Base-by-base conservation (phyloP, 2,329 filamentous ascomycete species). In the Clonostachys chloroleuca region DNA sequence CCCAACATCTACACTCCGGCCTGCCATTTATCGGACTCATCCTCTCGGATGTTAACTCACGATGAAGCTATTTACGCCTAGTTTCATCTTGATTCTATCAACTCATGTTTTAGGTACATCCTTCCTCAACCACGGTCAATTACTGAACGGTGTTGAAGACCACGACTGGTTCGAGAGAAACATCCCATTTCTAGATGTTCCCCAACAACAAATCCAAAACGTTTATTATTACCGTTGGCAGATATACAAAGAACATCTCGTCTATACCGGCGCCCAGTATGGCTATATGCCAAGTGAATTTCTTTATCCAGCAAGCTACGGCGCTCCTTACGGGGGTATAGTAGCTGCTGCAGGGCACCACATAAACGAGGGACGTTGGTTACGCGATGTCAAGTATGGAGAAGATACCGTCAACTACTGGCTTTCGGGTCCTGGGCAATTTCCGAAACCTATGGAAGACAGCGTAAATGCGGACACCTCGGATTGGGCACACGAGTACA, bases 201-300 rank as follows among this genome's bases (percentile, higher is more conserved):
- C 24, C 8, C 24, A 30, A 4, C 24, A 30, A 4, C 8, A 64
- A 17, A 62, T 73, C 44, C 63, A 72, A 50, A 65, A 70, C 48
- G 68, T 74, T 16, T 73, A 72, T 50, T 73, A 73, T 51, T 73
- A 73, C 51, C 64, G 70, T 37, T 67, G 66, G 57, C 64, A 63
- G 12, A 61, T 68, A 6, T 59, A 69, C 46, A 65, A 69, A 49
- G 62, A 69, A 10, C 70, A 73, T 50, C 56, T 70, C 24, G 62
- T 64, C 40, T 73, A 67, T 49, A 63, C 62, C 44, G 61, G 57
- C 20, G 59, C 65, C 33, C 65, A 66, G 7, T 64, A 63, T 37
- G 70, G 70, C 17, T 73, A 66, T 48, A 63, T 71, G 47, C 59
- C 62, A 13, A 72, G 67, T 6, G 70, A 73, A 47, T 73, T 74